Evolutionary conservation across 495 filamentous ascomycete genomes (phyloP), one percentile per base, ranked within the genome.

Genomic region (Aspergillus ellipticus): DNA sequence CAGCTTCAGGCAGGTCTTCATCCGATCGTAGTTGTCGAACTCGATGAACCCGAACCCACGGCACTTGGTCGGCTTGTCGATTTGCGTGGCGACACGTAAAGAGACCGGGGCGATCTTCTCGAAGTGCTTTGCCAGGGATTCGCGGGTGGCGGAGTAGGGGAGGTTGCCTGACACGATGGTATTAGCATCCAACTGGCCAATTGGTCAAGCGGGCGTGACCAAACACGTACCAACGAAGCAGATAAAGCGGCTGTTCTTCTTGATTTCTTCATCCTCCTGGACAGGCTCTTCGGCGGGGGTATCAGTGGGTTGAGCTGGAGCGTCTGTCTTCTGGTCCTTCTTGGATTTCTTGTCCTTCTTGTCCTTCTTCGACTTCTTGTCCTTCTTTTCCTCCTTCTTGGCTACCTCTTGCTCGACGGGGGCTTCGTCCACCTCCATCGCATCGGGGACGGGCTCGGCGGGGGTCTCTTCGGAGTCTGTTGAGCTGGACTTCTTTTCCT

Each of bases 11-110:
- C 90, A 95, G 46, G 89, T 92, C 79, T 96, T 88, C 92, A 97
- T 96, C 66, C 86, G 84, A 72, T 96, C 90, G 74, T 84, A 96
- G 46, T 82, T 76, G 55, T 85, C 87, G 61, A 98, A 97, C 72
- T 98, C 94, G 56, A 98, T 77, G 71, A 98, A 98, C 4, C 90
- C 94, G 58, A 87, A 89, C 28, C 94, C 94, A 61, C 90, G 91
- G 56, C 85, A 89, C 58, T 87, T 88, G 24, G 68, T 72, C 15
- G 85, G 80, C 49, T 86, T 79, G 41, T 82, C 78, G 60, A 86
- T 87, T 64, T 90, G 74, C 15, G 88, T 91, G 22, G 88, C 82
- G 26, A 90, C 82, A 1, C 94, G 89, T 50, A 97, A 79, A 10
- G 80, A 81, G 16, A 75, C 79, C 2, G 94, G 92, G 13, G 82